Evolutionary conservation across 2,329 filamentous ascomycete species (phyloP).

Genomic region (Paraconiothyrium sp.): DNA sequence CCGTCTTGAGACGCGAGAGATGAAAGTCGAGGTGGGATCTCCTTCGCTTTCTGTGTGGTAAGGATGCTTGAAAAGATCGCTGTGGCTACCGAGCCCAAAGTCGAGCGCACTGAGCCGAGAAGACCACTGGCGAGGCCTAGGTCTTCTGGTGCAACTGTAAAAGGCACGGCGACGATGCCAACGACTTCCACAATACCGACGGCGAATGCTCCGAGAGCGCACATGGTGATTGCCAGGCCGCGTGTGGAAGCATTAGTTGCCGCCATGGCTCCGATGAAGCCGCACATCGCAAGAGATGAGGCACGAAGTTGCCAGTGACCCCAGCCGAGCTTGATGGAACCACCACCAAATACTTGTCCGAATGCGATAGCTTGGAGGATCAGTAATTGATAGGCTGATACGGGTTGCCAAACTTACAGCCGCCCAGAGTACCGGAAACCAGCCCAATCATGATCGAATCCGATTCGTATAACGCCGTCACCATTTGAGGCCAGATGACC

Average conservation of each 20-base stretch:
- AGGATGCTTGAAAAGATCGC: conserved; percentile 28
- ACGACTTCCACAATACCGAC: conserved; percentile 57
- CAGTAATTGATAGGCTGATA: background rate
- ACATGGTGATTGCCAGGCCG: conserved; percentile 20
- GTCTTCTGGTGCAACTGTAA: conserved; percentile 26
- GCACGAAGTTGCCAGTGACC: conserved; percentile 29
- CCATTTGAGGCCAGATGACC: conserved; percentile 31
- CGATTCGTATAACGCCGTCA: conserved; percentile 23
- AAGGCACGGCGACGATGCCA: conserved; percentile 30
- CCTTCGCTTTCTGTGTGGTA: conserved; percentile 22
- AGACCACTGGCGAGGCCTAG: conserved; percentile 28
- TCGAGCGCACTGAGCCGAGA: conserved; percentile 24
- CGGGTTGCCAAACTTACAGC: conserved; percentile 4
- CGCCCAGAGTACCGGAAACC: conserved; percentile 28
- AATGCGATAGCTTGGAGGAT: conserved; percentile 22
- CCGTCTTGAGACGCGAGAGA: conserved; percentile 19
- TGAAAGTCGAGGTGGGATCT: conserved; percentile 17
- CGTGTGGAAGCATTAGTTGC: conserved; percentile 27
- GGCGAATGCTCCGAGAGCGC: conserved; percentile 48
- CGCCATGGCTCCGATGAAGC: conserved; percentile 30
- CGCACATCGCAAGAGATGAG: conserved; percentile 25
- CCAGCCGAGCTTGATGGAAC: conserved; percentile 21
- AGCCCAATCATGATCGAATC: conserved; percentile 27
- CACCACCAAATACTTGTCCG: conserved; percentile 27
- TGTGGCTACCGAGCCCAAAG: conserved; percentile 26